phyloP scores from a whole-genome alignment of 139 green algal genomes.

The Tetraselmis chui region DNA sequence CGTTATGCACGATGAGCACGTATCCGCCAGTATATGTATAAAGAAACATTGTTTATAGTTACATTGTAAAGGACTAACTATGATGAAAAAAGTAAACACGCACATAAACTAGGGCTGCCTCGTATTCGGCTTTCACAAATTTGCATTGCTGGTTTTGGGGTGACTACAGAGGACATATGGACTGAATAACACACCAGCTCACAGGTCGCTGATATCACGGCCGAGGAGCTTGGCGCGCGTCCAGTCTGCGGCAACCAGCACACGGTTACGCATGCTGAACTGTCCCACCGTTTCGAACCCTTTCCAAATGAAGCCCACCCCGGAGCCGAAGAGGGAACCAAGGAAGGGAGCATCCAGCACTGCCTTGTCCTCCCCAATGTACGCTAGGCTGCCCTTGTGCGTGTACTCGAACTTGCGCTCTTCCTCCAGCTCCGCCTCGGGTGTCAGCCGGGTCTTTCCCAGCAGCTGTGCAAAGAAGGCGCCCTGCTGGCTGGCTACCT shows the following conservation, averaged over 20 bases:
- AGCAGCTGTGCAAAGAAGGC: conserved; percentile 57
- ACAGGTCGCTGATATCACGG: conserved; percentile 13
- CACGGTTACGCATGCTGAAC: conserved; percentile 69
- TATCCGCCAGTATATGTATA: too few species aligned
- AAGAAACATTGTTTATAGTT: too few species aligned
- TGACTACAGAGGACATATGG: too few species aligned
- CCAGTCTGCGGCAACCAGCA: conserved; percentile 78
- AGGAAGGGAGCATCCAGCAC: conserved; percentile 82
- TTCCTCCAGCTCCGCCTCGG: background rate
- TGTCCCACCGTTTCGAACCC: conserved; percentile 78
- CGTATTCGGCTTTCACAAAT: too few species aligned
- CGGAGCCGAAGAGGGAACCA: conserved; percentile 51
- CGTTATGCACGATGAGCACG: too few species aligned
- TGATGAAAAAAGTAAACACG: too few species aligned
- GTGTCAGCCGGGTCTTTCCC: background rate
- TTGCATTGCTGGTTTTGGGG: too few species aligned
- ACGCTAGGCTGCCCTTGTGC: conserved; percentile 73
- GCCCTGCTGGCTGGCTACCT: conserved; percentile 60
- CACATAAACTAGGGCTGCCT: too few species aligned
- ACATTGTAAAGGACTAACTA: too few species aligned
- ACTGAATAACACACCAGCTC: too few species aligned
- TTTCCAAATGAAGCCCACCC: conserved; percentile 74
- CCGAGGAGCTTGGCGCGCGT: conserved; percentile 33
- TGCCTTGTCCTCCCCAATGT: conserved; percentile 78
- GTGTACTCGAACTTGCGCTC: conserved; percentile 29